These are phyloP conservation scores for Cucumis hystrix DNA, from an alignment of 306 rosid genomes.

Conservation along the genomic window DNA sequence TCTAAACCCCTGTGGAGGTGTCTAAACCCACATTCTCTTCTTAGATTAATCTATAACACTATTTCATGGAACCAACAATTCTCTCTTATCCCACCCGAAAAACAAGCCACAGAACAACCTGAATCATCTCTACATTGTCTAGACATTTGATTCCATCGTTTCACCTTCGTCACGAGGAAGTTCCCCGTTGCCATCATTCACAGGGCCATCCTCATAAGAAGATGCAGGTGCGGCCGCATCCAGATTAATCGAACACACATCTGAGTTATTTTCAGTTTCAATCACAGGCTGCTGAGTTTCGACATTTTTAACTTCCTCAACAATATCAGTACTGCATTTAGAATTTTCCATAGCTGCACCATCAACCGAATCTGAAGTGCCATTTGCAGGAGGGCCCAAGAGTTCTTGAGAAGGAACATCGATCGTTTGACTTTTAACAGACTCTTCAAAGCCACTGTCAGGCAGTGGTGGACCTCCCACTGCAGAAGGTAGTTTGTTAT, in stretches of 20 bases:
- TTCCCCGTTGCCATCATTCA: background rate
- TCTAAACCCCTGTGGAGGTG: background rate
- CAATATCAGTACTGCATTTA: background rate
- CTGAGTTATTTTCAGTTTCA: constrained; percentile 13
- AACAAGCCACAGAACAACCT: background rate
- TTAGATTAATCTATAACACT: background rate
- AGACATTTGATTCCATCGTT: background rate
- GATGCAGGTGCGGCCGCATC: background rate
- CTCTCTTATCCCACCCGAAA: background rate
- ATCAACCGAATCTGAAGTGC: constrained; percentile 13
- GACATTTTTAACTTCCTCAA: constrained; percentile 10
- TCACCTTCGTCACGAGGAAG: background rate
- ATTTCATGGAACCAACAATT: background rate
- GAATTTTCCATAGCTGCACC: constrained; percentile 4
- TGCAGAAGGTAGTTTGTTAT: background rate
- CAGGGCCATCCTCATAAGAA: background rate
- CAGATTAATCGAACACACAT: background rate
- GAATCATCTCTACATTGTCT: background rate
- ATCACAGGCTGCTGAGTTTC: constrained; percentile 15
- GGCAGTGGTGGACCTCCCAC: background rate
- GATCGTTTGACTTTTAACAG: background rate
- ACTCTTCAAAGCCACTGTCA: background rate
- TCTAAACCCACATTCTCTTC: background rate
- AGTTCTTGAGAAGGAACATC: background rate
- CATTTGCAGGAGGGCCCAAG: background rate